These are phyloP conservation scores for Boeremia lycopersici DNA, from an alignment of 2,329 filamentous ascomycete species.

Conservation along the genomic window DNA sequence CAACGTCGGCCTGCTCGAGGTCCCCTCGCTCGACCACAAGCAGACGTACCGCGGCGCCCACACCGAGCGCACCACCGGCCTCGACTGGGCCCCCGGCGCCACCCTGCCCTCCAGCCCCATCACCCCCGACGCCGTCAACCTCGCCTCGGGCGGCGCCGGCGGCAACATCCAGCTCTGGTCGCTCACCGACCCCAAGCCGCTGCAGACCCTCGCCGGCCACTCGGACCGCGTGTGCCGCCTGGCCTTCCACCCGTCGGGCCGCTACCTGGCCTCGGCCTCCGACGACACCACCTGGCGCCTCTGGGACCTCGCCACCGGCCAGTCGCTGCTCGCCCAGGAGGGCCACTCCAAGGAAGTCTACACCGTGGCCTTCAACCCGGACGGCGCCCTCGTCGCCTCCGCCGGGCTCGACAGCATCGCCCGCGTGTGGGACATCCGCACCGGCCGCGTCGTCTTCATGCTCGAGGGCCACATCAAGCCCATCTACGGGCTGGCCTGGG, in stretches of 20 bases:
- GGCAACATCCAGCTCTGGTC: constrained; percentile 91
- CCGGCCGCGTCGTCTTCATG: constrained; percentile 93
- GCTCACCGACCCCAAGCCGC: constrained; percentile 80
- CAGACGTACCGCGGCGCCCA: constrained; percentile 77
- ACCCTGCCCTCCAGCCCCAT: constrained; percentile 74
- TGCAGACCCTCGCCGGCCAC: constrained; percentile 83
- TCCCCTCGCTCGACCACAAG: constrained; percentile 81
- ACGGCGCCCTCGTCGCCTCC: constrained; percentile 87
- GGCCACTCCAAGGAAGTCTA: constrained; percentile 95
- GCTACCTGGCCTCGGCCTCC: constrained; percentile 88
- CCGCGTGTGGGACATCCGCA: constrained; percentile 91
- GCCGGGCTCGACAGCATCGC: constrained; percentile 95
- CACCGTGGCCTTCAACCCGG: constrained; percentile 84
- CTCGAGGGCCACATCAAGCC: constrained; percentile 92
- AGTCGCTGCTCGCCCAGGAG: constrained; percentile 86
- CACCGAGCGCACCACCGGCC: constrained; percentile 84
- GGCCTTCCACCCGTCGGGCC: constrained; percentile 91
- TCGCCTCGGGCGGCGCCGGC: constrained; percentile 90
- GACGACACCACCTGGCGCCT: constrained; percentile 97
- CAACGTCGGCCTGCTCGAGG: constrained; percentile 81
- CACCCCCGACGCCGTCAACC: constrained; percentile 75
- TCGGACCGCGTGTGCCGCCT: constrained; percentile 86
- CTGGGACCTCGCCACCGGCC: constrained; percentile 88
- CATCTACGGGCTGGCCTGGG: constrained; percentile 93
- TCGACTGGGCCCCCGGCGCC: constrained; percentile 87